Percentiles rank a stretch among this genome's conserved stretches.
Evolutionary conservation across 352 stramenopile genomes (phyloP).

Genomic region (Aphanomyces invadans): DNA sequence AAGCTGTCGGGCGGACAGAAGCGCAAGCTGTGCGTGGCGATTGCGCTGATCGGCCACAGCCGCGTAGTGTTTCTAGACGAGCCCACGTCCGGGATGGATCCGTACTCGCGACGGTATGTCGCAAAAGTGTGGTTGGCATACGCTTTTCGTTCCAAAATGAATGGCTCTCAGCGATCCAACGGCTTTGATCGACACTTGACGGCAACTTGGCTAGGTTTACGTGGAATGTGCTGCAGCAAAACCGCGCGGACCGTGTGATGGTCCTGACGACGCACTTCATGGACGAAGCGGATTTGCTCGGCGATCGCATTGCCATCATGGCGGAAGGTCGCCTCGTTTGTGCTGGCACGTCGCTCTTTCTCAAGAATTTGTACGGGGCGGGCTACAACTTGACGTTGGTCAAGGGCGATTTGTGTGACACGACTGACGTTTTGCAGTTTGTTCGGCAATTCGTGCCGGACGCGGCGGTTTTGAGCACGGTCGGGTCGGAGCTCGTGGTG

Average conservation of each 20-base stretch:
- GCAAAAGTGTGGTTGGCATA: too few species aligned
- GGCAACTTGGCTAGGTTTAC: too few species aligned
- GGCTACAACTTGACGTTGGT: conserved; percentile 83
- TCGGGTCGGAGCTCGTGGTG: conserved; percentile 91
- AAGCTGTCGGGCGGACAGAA: conserved; percentile 86
- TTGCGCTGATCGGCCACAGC: conserved; percentile 82
- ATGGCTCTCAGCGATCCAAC: too few species aligned
- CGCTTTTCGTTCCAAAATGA: too few species aligned
- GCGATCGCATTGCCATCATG: conserved; percentile 90
- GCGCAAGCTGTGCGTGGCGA: conserved; percentile 83
- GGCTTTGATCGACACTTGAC: too few species aligned
- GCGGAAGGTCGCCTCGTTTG: conserved; percentile 83
- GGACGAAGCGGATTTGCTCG: conserved; percentile 57
- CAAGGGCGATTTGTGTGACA: conserved; percentile 25
- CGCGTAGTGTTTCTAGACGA: conserved; percentile 78
- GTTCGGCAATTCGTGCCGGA: conserved; percentile 52
- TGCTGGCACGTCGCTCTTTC: conserved; percentile 78
- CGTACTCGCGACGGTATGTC: conserved; percentile 87
- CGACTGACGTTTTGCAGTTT: conserved; percentile 25
- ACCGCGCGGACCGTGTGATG: conserved; percentile 82
- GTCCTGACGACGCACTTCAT: conserved; percentile 93
- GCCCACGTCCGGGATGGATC: conserved; percentile 90
- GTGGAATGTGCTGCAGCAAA: conserved; percentile 88
- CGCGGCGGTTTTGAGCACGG: conserved; percentile 83
- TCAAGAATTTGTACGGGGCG: conserved; percentile 91